A percentile compares a stretch with the other conserved stretches of the same genome.
Evolutionary conservation across 2,329 filamentous ascomycete species (phyloP).

Genomic region (Aureobasidium sp.): DNA sequence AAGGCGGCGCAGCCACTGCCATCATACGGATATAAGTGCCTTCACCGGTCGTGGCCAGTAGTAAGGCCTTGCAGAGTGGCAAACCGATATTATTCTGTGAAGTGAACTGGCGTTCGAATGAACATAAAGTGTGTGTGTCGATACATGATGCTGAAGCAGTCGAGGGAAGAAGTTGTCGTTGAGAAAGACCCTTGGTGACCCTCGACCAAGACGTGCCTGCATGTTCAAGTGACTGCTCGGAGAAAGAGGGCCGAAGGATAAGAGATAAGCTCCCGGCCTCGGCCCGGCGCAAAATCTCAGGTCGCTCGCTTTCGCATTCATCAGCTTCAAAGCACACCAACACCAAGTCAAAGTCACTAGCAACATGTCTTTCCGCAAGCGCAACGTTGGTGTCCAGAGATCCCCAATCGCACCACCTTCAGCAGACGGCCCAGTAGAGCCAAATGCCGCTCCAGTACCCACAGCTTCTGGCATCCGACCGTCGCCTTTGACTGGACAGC

Average conservation of each 20-base stretch:
- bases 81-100: not conserved
- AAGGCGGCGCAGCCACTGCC: not conserved
- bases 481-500: constrained; percentile 78
- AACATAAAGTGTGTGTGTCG: not conserved
- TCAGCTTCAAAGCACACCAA: too few relatives aligned
- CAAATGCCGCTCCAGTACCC: not conserved
- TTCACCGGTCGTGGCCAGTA: not conserved
- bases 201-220: not conserved
- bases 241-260: not conserved
- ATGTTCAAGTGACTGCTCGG: not conserved
- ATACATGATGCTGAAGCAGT: not conserved
- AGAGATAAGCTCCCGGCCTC: not conserved
- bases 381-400: constrained; percentile 43
- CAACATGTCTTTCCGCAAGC: constrained; percentile 59
- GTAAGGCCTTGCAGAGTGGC: not conserved
- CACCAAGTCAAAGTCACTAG: not conserved
- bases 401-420: constrained; percentile 6
- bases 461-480: constrained; percentile 56
- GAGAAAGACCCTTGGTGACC: not conserved
- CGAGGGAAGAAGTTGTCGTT: not conserved
- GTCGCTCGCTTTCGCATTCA: not conserved
- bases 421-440: constrained; percentile 14
- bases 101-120: not conserved
- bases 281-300: constrained; percentile 6
- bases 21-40: not conserved